These are phyloP conservation scores for Blastobotrys illinoisensis DNA, from an alignment of 1,139 yeast genomes.

Conservation along the genomic window DNA sequence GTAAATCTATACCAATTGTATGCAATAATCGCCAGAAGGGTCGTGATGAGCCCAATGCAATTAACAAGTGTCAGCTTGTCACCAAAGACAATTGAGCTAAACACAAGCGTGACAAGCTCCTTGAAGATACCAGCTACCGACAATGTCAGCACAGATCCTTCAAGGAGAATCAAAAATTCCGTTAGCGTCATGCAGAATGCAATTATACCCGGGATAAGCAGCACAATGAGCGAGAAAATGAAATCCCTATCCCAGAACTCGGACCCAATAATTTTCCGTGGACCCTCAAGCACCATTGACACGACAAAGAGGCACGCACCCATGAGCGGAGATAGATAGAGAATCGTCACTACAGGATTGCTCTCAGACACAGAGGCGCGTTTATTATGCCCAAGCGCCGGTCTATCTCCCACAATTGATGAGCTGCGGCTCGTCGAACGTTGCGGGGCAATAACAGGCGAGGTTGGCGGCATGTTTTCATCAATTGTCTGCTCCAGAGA, in stretches of 20 bases:
- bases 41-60: slow-evolving; percentile 68
- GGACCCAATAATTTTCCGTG: slow-evolving; percentile 46
- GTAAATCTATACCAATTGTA: slow-evolving; percentile 46
- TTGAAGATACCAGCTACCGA: slow-evolving; percentile 91
- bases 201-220: slow-evolving; percentile 74
- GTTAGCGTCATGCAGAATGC: slow-evolving; percentile 89
- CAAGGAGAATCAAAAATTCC: slow-evolving; percentile 76
- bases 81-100: slow-evolving; percentile 67
- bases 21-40: slow-evolving; percentile 72
- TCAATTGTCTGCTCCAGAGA: not conserved
- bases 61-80: slow-evolving; percentile 66
- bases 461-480: not conserved
- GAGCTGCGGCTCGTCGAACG: not conserved
- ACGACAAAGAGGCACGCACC: slow-evolving; percentile 51
- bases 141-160: slow-evolving; percentile 79
- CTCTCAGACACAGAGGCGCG: slow-evolving; percentile 13
- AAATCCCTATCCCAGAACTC: slow-evolving; percentile 64
- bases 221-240: slow-evolving; percentile 47
- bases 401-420: not conserved
- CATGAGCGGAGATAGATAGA: slow-evolving; percentile 84
- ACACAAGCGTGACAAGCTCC: slow-evolving; percentile 74
- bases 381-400: not conserved
- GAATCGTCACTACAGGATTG: slow-evolving; percentile 79
- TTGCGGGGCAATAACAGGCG: not conserved
- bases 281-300: slow-evolving; percentile 65